A percentile compares a stretch with the other conserved stretches of the same genome.
Evolutionary conservation across 768 basidiomycete species (phyloP).

Genomic region (Phylloporus sp.): DNA sequence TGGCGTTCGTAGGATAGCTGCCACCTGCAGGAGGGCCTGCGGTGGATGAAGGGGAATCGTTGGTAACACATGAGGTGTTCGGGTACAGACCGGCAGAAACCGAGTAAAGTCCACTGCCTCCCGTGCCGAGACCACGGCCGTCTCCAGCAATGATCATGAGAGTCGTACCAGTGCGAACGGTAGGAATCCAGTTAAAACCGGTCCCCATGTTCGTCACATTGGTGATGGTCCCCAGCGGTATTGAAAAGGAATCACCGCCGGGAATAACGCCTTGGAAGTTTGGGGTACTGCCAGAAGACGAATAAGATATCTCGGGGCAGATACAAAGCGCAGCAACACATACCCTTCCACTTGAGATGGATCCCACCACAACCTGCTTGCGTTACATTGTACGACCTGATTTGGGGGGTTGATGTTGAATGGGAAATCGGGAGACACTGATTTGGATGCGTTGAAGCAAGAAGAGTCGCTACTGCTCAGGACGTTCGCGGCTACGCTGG

Average conservation of each 20-base stretch:
- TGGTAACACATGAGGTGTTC: conserved; percentile 52
- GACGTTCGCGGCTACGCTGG: conserved; percentile 63
- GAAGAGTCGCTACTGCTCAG: conserved; percentile 44
- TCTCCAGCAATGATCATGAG: conserved; percentile 69
- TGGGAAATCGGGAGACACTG: conserved; percentile 50
- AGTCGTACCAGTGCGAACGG: conserved; percentile 60
- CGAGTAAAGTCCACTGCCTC: conserved; percentile 58
- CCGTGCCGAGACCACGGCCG: conserved; percentile 59
- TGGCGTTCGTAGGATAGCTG: conserved; percentile 55
- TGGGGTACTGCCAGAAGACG: conserved; percentile 44
- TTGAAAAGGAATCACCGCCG: conserved; percentile 69
- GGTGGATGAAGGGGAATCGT: conserved; percentile 70
- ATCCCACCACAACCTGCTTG: conserved; percentile 68
- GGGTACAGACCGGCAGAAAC: conserved; percentile 50
- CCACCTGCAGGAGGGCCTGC: conserved; percentile 75
- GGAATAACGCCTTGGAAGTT: conserved; percentile 72
- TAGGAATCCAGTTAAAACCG: conserved; percentile 68
- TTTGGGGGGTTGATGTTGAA: conserved; percentile 61
- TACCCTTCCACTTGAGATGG: conserved; percentile 50
- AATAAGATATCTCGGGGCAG: neutral
- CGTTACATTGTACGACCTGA: conserved; percentile 60
- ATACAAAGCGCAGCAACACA: neutral
- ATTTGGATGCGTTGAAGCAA: conserved; percentile 54
- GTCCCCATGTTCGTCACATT: conserved; percentile 43
- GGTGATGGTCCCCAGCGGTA: conserved; percentile 51